These are phyloP conservation scores for Syzygium grande DNA, from an alignment of 345 rosid species.

Conservation along the genomic window DNA sequence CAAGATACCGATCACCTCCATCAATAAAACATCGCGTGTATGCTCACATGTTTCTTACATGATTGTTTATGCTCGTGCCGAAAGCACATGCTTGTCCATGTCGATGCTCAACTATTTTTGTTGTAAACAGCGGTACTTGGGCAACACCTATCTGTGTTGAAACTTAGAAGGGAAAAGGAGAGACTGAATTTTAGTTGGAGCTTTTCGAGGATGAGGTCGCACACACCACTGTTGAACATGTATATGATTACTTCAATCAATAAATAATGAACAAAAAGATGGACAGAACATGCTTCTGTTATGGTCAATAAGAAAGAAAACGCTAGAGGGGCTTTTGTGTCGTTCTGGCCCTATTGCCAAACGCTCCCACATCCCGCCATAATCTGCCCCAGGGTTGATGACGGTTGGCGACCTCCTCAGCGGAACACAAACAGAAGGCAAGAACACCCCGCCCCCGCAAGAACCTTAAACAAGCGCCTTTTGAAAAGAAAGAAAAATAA, in stretches of 20 bases:
- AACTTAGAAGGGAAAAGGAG: not conserved
- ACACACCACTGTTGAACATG: not conserved
- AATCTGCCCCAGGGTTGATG: not conserved
- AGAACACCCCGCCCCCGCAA: not conserved
- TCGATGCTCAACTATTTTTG: too few species aligned
- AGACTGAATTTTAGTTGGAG: not conserved
- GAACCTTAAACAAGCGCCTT: not conserved
- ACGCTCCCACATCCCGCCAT: not conserved
- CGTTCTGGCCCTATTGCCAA: not conserved
- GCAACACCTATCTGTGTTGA: not conserved
- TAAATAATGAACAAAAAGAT: not conserved
- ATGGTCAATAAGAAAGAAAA: not conserved
- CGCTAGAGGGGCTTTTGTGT: not conserved
- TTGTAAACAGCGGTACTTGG: not conserved
- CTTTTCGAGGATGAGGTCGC: not conserved
- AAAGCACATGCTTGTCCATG: too few species aligned
- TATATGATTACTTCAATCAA: not conserved
- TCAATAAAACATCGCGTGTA: too few species aligned
- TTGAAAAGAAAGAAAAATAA: not conserved
- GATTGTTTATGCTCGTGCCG: too few species aligned
- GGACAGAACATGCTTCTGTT: not conserved
- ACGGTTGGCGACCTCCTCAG: not conserved
- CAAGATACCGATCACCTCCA: too few species aligned
- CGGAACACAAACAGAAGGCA: not conserved
- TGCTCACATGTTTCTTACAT: too few species aligned